A percentile compares a stretch with the other conserved stretches of the same genome.
Conservation (phyloP, 1,284 basidiomycete genomes). For the Volvariella surrecta region DNA sequence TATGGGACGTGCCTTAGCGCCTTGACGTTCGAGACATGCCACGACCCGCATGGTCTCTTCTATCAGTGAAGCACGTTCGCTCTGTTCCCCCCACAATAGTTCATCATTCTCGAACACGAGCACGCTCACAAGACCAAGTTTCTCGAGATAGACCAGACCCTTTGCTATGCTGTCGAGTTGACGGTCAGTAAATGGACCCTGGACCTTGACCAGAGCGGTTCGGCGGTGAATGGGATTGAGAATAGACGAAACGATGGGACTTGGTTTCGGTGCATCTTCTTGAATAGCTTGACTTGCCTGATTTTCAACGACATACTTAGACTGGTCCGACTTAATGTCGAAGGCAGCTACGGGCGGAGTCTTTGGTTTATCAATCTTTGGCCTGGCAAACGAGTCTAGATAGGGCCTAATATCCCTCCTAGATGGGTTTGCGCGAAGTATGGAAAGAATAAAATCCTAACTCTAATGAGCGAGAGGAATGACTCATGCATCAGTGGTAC, state of each 20-base stretch:
- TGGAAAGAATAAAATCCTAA: conserved; percentile 95
- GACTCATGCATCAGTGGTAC: conserved; percentile 12
- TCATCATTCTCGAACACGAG: conserved; percentile 91
- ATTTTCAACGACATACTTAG: neutral
- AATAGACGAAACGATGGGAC: conserved; percentile 72
- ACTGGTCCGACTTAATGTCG: conserved; percentile 2
- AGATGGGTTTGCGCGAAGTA: conserved; percentile 91
- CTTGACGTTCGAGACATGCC: conserved; percentile 76
- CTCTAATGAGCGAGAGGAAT: conserved; percentile 3
- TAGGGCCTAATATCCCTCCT: conserved; percentile 86
- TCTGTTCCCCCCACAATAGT: conserved; percentile 56
- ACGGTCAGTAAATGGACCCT: conserved; percentile 93
- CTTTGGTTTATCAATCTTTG: conserved; percentile 27
- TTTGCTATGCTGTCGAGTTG: conserved; percentile 92
- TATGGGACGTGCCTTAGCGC: conserved; percentile 82
- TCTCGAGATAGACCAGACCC: conserved; percentile 92
- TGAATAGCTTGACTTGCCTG: neutral
- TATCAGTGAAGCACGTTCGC: conserved; percentile 51
- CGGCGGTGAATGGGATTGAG: conserved; percentile 76
- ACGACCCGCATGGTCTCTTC: conserved; percentile 82
- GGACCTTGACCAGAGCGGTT: conserved; percentile 93
- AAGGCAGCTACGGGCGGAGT: conserved; percentile 14
- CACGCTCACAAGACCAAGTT: conserved; percentile 90
- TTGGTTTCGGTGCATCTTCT: conserved; percentile 28
- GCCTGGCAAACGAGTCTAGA: conserved; percentile 75